Evolutionary conservation across 73 alveolate species (phyloP).

Genomic region (Tetrahymena malaccensis): DNA sequence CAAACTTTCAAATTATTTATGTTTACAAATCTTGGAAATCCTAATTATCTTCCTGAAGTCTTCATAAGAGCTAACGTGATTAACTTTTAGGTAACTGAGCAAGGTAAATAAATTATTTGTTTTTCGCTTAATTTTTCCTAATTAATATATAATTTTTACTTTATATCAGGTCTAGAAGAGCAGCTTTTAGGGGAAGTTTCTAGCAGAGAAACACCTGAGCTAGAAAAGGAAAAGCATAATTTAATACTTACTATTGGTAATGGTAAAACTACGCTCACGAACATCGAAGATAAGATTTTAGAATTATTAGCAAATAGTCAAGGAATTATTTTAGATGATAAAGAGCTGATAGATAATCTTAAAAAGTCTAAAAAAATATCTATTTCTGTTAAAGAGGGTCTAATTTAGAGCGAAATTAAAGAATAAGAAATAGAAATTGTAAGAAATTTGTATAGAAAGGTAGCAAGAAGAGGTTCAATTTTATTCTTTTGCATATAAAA

Average conservation of each 20-base stretch:
- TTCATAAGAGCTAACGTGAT: slow-evolving; percentile 86
- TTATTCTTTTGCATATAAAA: slow-evolving; percentile 90
- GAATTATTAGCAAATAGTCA: slow-evolving; percentile 76
- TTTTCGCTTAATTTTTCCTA: not conserved
- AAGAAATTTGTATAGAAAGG: slow-evolving; percentile 72
- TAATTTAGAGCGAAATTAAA: slow-evolving; percentile 72
- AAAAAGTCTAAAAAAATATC: slow-evolving; percentile 76
- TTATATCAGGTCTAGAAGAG: slow-evolving; percentile 77
- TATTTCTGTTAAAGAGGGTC: slow-evolving; percentile 66
- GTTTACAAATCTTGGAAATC: slow-evolving; percentile 87
- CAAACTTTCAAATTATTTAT: slow-evolving; percentile 74
- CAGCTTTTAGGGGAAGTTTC: slow-evolving; percentile 91
- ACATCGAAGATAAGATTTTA: slow-evolving; percentile 79
- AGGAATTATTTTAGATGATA: slow-evolving; percentile 86
- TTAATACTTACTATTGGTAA: slow-evolving; percentile 72
- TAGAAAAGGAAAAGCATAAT: slow-evolving; percentile 81
- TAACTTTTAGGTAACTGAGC: slow-evolving; percentile 91
- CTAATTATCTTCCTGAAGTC: slow-evolving; percentile 90
- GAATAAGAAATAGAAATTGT: slow-evolving; percentile 81
- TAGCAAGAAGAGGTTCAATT: slow-evolving; percentile 86
- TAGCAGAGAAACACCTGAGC: slow-evolving; percentile 83
- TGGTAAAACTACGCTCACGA: slow-evolving; percentile 73
- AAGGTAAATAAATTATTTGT: slow-evolving; percentile 28
- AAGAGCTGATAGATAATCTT: slow-evolving; percentile 68
- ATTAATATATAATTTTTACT: not conserved